Conservation (phyloP, 805 yeast species). For the Cyberlindnera amylophila region DNA sequence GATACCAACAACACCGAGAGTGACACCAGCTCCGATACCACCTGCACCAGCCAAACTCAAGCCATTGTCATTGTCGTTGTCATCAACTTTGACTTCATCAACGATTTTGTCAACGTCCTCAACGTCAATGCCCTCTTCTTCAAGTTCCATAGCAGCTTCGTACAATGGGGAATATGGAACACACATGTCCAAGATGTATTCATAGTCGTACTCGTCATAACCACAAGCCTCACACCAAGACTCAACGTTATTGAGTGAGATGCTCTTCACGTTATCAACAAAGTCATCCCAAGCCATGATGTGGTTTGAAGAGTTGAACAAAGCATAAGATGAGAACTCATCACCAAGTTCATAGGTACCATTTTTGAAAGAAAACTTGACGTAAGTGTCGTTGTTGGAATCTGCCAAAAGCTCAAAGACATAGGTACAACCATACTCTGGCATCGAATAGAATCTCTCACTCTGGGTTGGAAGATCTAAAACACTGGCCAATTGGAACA, state of each 20-base stretch:
- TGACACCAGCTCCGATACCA: slow-evolving; percentile 48
- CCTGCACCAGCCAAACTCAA: slow-evolving; percentile 42
- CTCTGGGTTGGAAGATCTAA: slow-evolving; percentile 32
- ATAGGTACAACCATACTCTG: slow-evolving; percentile 42
- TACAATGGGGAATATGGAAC: slow-evolving; percentile 31
- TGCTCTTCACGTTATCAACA: slow-evolving; percentile 24
- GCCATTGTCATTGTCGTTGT: not conserved
- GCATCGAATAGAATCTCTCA: slow-evolving; percentile 41
- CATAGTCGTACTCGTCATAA: slow-evolving; percentile 17
- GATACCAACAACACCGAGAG: slow-evolving; percentile 38
- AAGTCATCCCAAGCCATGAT: slow-evolving; percentile 37
- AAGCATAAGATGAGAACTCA: slow-evolving; percentile 33
- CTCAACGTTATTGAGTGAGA: slow-evolving; percentile 27
- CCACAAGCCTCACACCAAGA: slow-evolving; percentile 42
- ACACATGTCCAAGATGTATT: slow-evolving; percentile 31
- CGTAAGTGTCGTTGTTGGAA: slow-evolving; percentile 26
- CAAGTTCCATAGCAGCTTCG: slow-evolving; percentile 28
- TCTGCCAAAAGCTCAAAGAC: slow-evolving; percentile 41
- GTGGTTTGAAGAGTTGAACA: slow-evolving; percentile 33
- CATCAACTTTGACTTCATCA: slow-evolving; percentile 22
- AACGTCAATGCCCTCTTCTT: slow-evolving; percentile 30
- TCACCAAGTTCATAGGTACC: slow-evolving; percentile 36
- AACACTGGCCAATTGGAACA: slow-evolving; percentile 38
- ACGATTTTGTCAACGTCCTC: slow-evolving; percentile 13
- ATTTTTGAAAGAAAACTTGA: slow-evolving; percentile 43